These are phyloP conservation scores for Hansfordia pulvinata DNA, from an alignment of 2,329 filamentous ascomycete species.

Conservation along the genomic window DNA sequence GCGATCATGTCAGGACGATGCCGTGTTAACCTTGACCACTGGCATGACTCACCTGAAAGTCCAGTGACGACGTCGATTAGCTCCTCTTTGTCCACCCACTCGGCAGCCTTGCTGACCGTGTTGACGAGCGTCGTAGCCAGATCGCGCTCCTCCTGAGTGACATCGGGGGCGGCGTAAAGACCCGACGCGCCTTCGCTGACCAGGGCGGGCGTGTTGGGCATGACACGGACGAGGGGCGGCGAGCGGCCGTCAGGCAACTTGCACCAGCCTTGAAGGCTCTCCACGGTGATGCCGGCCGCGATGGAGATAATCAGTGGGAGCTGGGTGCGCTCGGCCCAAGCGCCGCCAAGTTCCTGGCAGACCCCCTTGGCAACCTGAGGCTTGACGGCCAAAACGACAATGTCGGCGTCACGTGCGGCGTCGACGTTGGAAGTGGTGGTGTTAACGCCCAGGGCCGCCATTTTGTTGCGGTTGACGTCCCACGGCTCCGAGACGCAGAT, in stretches of 20 bases:
- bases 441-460: slow-evolving; percentile 27
- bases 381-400: slow-evolving; percentile 36
- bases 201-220: slow-evolving; percentile 38
- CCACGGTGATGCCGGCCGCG: slow-evolving; percentile 32
- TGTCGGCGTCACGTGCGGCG: slow-evolving; percentile 26
- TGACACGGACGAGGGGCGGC: slow-evolving; percentile 33
- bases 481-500: slow-evolving; percentile 35
- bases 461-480: slow-evolving; percentile 37
- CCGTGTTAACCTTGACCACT: no score
- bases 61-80: slow-evolving; percentile 35
- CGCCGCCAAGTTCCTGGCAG: slow-evolving; percentile 29
- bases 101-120: slow-evolving; percentile 31
- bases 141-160: slow-evolving; percentile 25
- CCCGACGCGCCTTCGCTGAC: slow-evolving; percentile 36
- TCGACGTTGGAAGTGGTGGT: slow-evolving; percentile 32
- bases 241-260: slow-evolving; percentile 20
- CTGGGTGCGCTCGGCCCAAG: slow-evolving; percentile 17
- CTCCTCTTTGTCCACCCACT: slow-evolving; percentile 35
- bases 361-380: slow-evolving; percentile 33
- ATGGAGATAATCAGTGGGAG: slow-evolving; percentile 34
- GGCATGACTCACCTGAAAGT: slow-evolving; percentile 25
- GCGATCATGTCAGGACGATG: no score
- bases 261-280: slow-evolving; percentile 28
- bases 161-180: slow-evolving; percentile 27
- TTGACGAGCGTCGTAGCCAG: slow-evolving; percentile 26